Conservation (phyloP, 306 rosid species). For the Bauhinia variegata region DNA sequence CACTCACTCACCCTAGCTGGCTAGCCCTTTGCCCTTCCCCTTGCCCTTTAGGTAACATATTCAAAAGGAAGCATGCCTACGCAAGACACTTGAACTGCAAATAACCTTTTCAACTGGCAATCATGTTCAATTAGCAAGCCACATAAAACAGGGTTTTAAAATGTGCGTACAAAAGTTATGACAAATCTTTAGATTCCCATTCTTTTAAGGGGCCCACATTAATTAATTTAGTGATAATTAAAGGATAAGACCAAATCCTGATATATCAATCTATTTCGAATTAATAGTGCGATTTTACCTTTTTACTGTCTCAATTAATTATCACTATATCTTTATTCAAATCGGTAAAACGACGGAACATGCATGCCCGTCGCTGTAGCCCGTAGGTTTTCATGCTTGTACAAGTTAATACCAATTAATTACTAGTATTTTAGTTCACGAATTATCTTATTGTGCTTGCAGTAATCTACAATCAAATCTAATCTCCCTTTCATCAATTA, state of each 20-base stretch:
- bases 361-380: slow-evolving; percentile 21
- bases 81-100: slow-evolving; percentile 55
- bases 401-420: too few species aligned
- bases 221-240: slow-evolving; percentile 37
- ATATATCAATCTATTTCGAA: background rate
- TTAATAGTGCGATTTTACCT: background rate
- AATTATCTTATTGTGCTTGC: too few species aligned
- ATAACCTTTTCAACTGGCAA: slow-evolving; percentile 47
- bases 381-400: too few species aligned
- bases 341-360: background rate
- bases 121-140: slow-evolving; percentile 50
- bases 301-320: slow-evolving; percentile 11
- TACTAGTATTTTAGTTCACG: too few species aligned
- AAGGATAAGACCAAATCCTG: slow-evolving; percentile 8
- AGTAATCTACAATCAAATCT: too few species aligned
- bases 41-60: slow-evolving; percentile 41
- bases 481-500: background rate
- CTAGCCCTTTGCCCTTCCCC: too few species aligned
- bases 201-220: slow-evolving; percentile 45
- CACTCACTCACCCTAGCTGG: too few species aligned
- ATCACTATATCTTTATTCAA: too few species aligned
- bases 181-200: slow-evolving; percentile 55
- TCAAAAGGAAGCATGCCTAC: slow-evolving; percentile 66
- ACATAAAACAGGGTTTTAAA: slow-evolving; percentile 46
- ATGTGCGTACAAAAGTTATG: slow-evolving; percentile 60